Base-by-base conservation (phyloP, 2,329 filamentous ascomycete species). In the Fusarium domesticum region DNA sequence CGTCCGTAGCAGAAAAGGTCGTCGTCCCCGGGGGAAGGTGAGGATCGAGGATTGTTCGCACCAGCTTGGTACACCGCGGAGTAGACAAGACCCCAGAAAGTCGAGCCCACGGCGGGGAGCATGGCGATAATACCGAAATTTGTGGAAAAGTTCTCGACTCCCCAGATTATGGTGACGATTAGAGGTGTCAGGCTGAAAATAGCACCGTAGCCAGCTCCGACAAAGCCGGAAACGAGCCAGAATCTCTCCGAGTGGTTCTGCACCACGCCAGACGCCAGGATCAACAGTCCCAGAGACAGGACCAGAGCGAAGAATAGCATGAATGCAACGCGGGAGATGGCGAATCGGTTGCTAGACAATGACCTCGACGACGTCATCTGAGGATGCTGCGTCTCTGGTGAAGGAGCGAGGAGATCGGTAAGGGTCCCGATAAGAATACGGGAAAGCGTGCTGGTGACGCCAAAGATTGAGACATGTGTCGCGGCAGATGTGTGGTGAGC, bases 51-150 rank as follows among this genome's bases (percentile, higher is more conserved):
- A 17, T 67, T 64, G 37, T 69, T 69, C 0, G 84, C 83, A 2
- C 80, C 85, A 34, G 75, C 75, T 66, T 93, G 84, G 60, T 95
- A 95, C 3, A 89, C 83, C 0, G 75, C 79, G 6, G 87, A 89
- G 65, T 97, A 98, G n/a, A 96, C 72, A 1, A 93, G 67, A 0
- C 91, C 89, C 90, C 92, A 98, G 23, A 96, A 77, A 0, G 89
- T 89, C 0, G 92, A 90, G 0, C 92, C 93, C 0, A 87, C 70
- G 0, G 93, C 93, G 3, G 93, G 93, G 44, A 92, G 84, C 75
- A 95, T 93, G 33, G 91, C 90, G 6, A 97, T 83, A 49, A 97
- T 91, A 8, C 93, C 93, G 83, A 92, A 98, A 60, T 98, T 97
- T 1, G 93, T 98, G 45, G 89, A 93, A 64, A 98, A 97, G 65